Evolutionary conservation across 2,329 filamentous ascomycete species (phyloP), one percentile per base, ranked within the genome.

Genomic region (Neofusicoccum parvum): DNA sequence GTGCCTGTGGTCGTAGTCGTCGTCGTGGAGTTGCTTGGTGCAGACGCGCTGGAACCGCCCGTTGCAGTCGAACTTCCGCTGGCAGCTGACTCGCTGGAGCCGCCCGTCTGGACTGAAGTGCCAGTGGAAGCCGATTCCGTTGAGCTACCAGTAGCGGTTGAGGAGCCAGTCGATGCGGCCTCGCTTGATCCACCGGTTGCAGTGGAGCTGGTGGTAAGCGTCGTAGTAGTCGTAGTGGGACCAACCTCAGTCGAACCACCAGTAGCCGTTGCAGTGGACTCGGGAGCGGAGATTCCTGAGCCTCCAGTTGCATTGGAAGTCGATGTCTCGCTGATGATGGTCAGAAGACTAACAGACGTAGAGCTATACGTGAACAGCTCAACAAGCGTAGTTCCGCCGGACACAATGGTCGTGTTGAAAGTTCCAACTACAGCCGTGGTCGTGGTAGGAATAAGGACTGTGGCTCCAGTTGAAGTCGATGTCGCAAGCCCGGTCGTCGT

Each of bases 261-360:
- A 17, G 56, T 20, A 23, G 48, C 63, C 12, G 63, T 59, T 23
- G 63, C 41, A 14, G 45, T 41, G 32, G 43, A 15, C 10, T 45
- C 32, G 34, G 63, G 45, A 14, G 53, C n/a, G 46, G 68, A 56
- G 1, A 69, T 59, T 3, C 68, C 67, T 37, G 39, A 49, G 12
- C 65, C 51, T 4, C 68, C 68, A 11, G 70, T 72, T 15, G 68
- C 67, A 17, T 67, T 68, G 12, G 34, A 34, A 15, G 27, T 36
- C n/a, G 63, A 65, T 15, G 51, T 49, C 14, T 23, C 53, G 23
- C 36, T 50, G n/a, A 59, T 43, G 23, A 59, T 20, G 27, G 50
- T 64, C 49, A 64, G 10, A n/a, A 64, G 50, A 27, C 62, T 64
- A 3, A 41, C 11, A 3, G 49, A 54, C 4, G 62, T 56, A 37